Evolutionary conservation across 2,329 filamentous ascomycete species (phyloP).

Genomic region (Zarea fungicola): DNA sequence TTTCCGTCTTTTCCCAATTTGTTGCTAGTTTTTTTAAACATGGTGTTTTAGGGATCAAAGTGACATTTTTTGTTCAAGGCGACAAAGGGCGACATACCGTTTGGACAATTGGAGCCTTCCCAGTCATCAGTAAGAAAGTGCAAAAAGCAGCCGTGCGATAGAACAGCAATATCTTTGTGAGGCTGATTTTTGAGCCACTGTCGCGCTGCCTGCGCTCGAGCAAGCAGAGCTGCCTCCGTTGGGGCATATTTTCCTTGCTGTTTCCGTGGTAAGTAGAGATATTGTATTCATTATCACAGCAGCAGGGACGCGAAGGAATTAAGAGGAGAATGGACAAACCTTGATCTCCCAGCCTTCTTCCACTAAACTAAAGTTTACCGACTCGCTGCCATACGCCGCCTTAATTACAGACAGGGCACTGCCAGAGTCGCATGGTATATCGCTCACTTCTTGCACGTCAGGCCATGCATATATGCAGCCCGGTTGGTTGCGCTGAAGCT

Average conservation of each 20-base stretch:
- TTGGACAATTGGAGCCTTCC: conserved; percentile 42
- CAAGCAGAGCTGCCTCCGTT: conserved; percentile 42
- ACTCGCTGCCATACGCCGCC: conserved; percentile 47
- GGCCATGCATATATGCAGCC: conserved; percentile 56
- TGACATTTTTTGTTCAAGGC: no score
- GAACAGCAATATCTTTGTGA: conserved; percentile 60
- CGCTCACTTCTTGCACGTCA: conserved; percentile 67
- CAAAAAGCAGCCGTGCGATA: conserved; percentile 71
- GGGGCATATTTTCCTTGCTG: conserved; percentile 32
- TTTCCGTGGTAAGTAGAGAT: neutral
- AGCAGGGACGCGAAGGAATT: no score
- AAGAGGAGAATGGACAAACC: conserved; percentile 25
- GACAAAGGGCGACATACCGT: conserved; percentile 22
- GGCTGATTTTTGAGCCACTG: conserved; percentile 44
- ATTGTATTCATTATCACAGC: no score
- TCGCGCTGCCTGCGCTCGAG: conserved; percentile 51
- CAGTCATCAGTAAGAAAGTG: conserved; percentile 76
- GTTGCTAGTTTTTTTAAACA: conserved; percentile 47
- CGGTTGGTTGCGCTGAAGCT: conserved; percentile 26
- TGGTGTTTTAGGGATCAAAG: no score
- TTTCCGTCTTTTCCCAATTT: conserved; percentile 64
- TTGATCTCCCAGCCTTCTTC: conserved; percentile 66
- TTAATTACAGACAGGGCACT: conserved; percentile 46
- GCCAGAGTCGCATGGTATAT: conserved; percentile 67
- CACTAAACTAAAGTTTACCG: conserved; percentile 56